Conservation (phyloP, 225 moss, liverwort and hornwort genomes). For the Lunularia cruciata region DNA sequence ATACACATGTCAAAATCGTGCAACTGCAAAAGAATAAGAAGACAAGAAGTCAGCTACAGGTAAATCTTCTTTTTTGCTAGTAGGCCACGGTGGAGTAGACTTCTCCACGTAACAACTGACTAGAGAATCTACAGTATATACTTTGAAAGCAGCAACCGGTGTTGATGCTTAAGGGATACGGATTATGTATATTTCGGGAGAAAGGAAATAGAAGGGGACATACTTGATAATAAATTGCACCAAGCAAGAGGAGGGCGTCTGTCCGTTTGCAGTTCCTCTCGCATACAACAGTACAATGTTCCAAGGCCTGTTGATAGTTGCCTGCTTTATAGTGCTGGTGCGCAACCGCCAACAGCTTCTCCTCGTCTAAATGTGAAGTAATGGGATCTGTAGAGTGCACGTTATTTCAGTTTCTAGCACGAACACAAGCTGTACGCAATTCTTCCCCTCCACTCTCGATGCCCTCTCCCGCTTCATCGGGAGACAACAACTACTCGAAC, state of each 20-base stretch:
- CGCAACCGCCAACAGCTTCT: constrained; percentile 66
- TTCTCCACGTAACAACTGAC: too few relatives aligned
- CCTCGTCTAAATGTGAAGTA: constrained; percentile 65
- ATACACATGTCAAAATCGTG: constrained; percentile 98
- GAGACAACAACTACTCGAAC: too few relatives aligned
- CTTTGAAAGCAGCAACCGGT: too few relatives aligned
- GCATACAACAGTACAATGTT: constrained; percentile 70
- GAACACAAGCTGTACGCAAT: background rate
- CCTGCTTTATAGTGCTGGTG: constrained; percentile 94
- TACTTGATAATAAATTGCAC: constrained; percentile 99
- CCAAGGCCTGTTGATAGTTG: constrained; percentile 71
- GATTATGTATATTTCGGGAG: too few relatives aligned
- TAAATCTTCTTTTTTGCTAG: too few relatives aligned
- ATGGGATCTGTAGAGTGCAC: too few relatives aligned
- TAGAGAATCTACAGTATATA: too few relatives aligned
- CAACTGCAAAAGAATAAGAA: constrained; percentile 40
- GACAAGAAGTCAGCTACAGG: too few relatives aligned
- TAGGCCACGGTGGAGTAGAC: too few relatives aligned
- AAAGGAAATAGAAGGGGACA: background rate
- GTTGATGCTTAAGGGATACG: too few relatives aligned
- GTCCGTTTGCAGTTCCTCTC: constrained; percentile 77
- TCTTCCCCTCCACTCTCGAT: background rate
- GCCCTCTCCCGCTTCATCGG: too few relatives aligned
- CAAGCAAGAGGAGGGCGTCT: constrained; percentile 76
- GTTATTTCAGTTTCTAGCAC: too few relatives aligned